These are phyloP conservation scores for Oryza nivara DNA, from an alignment of 176 grass and related monocot species.

Conservation along the genomic window DNA sequence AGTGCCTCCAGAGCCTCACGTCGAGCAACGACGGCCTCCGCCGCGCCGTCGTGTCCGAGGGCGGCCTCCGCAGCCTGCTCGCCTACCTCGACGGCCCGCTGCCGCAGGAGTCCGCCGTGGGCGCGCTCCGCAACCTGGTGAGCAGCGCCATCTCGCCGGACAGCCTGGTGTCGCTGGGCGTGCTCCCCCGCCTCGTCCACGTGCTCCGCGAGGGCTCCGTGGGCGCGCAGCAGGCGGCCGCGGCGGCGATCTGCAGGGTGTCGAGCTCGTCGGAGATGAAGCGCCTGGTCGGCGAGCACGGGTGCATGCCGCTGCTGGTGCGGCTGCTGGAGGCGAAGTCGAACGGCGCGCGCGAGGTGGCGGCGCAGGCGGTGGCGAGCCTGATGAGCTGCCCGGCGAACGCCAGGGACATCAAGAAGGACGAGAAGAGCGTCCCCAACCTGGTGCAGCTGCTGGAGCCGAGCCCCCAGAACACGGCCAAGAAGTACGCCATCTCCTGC, in stretches of 20 bases:
- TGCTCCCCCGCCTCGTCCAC: conserved; percentile 78
- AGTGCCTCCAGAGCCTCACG: conserved; percentile 88
- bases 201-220: conserved; percentile 78
- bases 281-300: conserved; percentile 73
- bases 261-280: conserved; percentile 78
- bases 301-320: conserved; percentile 71
- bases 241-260: conserved; percentile 71
- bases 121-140: conserved; percentile 78
- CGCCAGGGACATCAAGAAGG: conserved; percentile 74
- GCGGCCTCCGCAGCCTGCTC: conserved; percentile 81
- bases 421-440: conserved; percentile 96
- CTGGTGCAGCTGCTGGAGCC: conserved; percentile 95
- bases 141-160: conserved; percentile 58
- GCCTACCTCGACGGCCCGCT: conserved; percentile 76
- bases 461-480: conserved; percentile 84
- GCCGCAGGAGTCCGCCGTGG: conserved; percentile 76
- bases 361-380: conserved; percentile 79
- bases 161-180: conserved; percentile 71
- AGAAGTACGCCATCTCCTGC: conserved; percentile 95
- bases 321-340: conserved; percentile 88
- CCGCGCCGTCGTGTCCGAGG: conserved; percentile 72
- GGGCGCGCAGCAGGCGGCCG: conserved; percentile 74
- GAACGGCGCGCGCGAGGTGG: conserved; percentile 67
- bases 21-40: conserved; percentile 72
- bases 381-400: conserved; percentile 75